phyloP scores from a whole-genome alignment of 2,329 filamentous ascomycete species.

The Epichloe gansuensis region DNA sequence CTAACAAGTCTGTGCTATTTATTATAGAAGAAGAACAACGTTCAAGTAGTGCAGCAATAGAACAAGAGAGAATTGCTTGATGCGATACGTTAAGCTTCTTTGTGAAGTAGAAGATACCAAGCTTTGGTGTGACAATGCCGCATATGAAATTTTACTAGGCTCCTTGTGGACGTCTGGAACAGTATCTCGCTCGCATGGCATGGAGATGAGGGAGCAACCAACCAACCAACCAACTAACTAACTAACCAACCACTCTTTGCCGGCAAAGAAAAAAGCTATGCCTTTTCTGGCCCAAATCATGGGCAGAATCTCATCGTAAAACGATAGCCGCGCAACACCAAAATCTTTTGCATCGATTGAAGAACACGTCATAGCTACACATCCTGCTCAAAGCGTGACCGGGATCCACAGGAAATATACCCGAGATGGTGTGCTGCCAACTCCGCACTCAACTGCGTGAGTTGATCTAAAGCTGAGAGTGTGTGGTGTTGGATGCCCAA shows the following conservation, averaged over 20 bases:
- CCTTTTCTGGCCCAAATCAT: not conserved
- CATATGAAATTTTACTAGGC: no score
- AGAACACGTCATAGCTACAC: not conserved
- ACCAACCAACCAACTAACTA: no score
- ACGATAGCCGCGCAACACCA: not conserved
- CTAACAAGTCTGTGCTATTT: slow-evolving; percentile 4
- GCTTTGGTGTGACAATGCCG: no score
- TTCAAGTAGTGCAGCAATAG: slow-evolving; percentile 73
- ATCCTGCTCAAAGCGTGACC: not conserved
- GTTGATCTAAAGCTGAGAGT: not conserved
- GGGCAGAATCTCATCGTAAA: not conserved
- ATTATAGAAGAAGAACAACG: slow-evolving; percentile 73
- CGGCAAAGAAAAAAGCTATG: no score
- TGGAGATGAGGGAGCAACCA: no score
- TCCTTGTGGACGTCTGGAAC: no score
- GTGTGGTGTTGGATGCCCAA: slow-evolving; percentile 2
- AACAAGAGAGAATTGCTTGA: slow-evolving; percentile 12
- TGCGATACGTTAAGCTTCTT: not conserved
- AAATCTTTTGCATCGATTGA: not conserved
- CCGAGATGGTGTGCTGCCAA: not conserved
- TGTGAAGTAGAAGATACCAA: not conserved
- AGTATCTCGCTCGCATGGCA: no score
- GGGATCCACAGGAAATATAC: not conserved
- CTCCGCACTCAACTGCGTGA: not conserved
- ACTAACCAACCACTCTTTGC: not conserved